Base-by-base conservation (phyloP, 176 grass and related monocot species). In the Saccharum spontaneum region DNA sequence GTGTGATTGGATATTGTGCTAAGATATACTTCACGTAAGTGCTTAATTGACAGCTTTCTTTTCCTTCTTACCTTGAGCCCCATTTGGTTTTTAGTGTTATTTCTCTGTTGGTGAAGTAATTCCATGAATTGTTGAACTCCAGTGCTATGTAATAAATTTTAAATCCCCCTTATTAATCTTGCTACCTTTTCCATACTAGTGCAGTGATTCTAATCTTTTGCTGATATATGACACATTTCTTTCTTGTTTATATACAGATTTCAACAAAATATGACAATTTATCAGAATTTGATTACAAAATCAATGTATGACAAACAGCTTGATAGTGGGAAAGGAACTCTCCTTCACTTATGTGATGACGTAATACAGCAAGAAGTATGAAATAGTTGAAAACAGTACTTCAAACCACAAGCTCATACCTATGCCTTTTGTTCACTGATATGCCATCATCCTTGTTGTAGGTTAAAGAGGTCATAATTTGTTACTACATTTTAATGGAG, bases 221-320 rank as follows among this genome's bases (percentile, higher is more conserved):
- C n/a, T 40, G 28, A 4, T 80, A 46, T 80, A 41, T 86, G 55
- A 74, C 11, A 30, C 17, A 79, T 90, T 83, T 87, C 12, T 80
- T 17, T 82, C 48, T 86, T 77, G 57, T 79, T 68, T 61, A 55
- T 65, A 74, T 90, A 68, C 83, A 98, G 93, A 72, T 98, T 98
- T 86, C 91, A 98, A 39, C 89, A 92, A 82, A 95, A 90, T 85
- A 94, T 98, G 91, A 82, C 82, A 60, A 87, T 85, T 24, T 98
- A 98, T 77, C 93, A 94, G 87, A 98, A 98, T 64, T 54, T 98
- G 79, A 95, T 95, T 82, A 98, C 89, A 61, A 89, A 95, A 83
- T 95, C 93, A 68, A 89, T 98, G 96, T 95, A 98, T 81, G 93
- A 98, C 57, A 95, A 98, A 89, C 96, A 98, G 69, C 89, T 98